Evolutionary conservation across 169 alveolate genomes (phyloP), one percentile per base, ranked within the genome.

Genomic region (Plasmodium sp.): DNA sequence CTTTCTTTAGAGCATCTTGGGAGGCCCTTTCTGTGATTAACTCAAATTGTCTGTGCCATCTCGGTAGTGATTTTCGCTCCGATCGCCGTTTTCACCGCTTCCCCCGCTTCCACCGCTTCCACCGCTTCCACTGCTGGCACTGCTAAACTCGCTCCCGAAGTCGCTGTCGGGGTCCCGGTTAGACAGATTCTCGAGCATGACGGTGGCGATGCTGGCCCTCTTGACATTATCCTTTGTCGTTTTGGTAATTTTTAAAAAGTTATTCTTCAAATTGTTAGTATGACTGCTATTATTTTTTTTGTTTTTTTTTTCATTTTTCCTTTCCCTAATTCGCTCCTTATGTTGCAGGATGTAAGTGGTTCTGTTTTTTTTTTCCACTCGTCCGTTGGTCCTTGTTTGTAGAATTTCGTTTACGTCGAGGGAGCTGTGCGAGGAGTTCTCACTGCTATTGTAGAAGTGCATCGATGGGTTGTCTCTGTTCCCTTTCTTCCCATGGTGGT

Each of bases 151-250:
- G 3, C 75, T 62, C 7, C 75, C 34, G 77, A 67, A 9, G 77
- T 67, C 77, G 39, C 81, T 34, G 10, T 85, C 85, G 2, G 81
- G 80, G 27, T 85, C 85, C 45, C 81, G 73, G 43, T 84, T 84
- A 18, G 85, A 67, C 80, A 75, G 14, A 51, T 85, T 85, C 67
- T 85, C 83, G 62, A 85, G 67, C 81, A 85, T 85, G 31, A 54
- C 81, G 10, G 82, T 75, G 5, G 93, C 93, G 9, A 79, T 79
- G 31, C 93, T 85, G 67, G 93, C 93, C 80, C 93, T 85, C 81
- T 85, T 85, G 1, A 71, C 58, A 77, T 85, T 85, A 14, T 85
- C 93, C 48, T 85, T 85, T 54, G 93, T 34, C 4, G 74, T 54
- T 43, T 74, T 75, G 80, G 34, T 85, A 51, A 79, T 85, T 45